phyloP scores from a whole-genome alignment of 2,329 filamentous ascomycete species.

The Trichoderma breve region DNA sequence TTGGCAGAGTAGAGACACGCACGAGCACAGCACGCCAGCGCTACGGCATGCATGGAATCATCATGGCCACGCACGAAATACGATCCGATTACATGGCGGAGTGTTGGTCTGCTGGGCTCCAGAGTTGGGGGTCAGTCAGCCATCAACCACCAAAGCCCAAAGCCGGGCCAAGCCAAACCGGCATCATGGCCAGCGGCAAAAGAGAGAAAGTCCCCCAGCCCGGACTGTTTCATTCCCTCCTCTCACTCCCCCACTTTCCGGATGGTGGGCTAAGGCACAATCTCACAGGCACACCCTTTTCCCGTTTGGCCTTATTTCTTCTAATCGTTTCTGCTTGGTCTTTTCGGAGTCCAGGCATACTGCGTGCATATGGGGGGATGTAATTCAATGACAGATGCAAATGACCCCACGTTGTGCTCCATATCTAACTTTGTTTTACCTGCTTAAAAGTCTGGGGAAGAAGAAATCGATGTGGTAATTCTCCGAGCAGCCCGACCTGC shows the following conservation, averaged over 20 bases:
- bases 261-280: not conserved
- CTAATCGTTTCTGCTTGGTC: not conserved
- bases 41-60: conserved; percentile 16
- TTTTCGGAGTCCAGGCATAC: not conserved
- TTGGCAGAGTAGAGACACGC: not conserved
- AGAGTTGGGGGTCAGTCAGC: not conserved
- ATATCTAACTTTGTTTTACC: conserved; percentile 9
- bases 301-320: not conserved
- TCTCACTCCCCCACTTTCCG: not conserved
- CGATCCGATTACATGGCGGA: not conserved
- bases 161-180: not conserved
- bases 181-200: conserved; percentile 8
- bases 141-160: conserved; percentile 9
- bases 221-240: not conserved
- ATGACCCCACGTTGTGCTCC: conserved; percentile 16
- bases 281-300: not conserved
- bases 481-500: not conserved
- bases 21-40: conserved; percentile 2
- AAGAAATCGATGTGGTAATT: conserved; percentile 11
- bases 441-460: conserved; percentile 9
- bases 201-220: not conserved
- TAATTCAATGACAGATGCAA: conserved; percentile 9
- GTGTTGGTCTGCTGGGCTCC: conserved; percentile 12
- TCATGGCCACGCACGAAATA: conserved; percentile 3
- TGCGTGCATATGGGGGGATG: not conserved